These are phyloP conservation scores for Lathyrus sativus DNA, from an alignment of 306 rosid genomes.

Conservation along the genomic window DNA sequence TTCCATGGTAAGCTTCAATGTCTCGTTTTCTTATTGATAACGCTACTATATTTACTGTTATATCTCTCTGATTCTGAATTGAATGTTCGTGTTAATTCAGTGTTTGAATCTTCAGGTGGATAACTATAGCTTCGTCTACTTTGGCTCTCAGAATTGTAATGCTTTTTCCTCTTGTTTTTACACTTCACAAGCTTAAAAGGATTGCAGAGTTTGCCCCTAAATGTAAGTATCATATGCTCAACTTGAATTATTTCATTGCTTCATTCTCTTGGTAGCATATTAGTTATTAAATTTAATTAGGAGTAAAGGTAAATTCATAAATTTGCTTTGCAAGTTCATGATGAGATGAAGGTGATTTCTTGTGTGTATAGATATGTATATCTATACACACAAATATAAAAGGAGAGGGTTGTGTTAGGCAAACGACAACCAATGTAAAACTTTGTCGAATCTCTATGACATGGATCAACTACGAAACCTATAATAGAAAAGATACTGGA, in stretches of 20 bases:
- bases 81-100: constrained; percentile 30
- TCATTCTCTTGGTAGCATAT: constrained; percentile 4
- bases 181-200: constrained; percentile 65
- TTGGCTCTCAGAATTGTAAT: constrained; percentile 65
- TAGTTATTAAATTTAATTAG: constrained; percentile 6
- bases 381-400: no score
- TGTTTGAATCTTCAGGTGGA: constrained; percentile 68
- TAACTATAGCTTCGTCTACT: constrained; percentile 68
- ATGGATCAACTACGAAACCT: no score
- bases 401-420: no score
- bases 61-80: constrained; percentile 7
- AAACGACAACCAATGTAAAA: no score
- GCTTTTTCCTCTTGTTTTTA: constrained; percentile 55
- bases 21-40: constrained; percentile 4
- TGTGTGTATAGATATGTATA: no score
- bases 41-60: background rate
- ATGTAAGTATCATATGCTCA: constrained; percentile 60
- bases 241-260: constrained; percentile 8
- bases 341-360: background rate
- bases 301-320: background rate
- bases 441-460: no score
- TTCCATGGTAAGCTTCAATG: constrained; percentile 69
- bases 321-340: constrained; percentile 4
- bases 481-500: no score
- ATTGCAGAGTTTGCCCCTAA: constrained; percentile 56